Percentiles rank a stretch among this genome's conserved stretches.
These are phyloP conservation scores for Cladosporium colombiae DNA, from an alignment of 2,329 filamentous ascomycete genomes.

Conservation along the genomic window DNA sequence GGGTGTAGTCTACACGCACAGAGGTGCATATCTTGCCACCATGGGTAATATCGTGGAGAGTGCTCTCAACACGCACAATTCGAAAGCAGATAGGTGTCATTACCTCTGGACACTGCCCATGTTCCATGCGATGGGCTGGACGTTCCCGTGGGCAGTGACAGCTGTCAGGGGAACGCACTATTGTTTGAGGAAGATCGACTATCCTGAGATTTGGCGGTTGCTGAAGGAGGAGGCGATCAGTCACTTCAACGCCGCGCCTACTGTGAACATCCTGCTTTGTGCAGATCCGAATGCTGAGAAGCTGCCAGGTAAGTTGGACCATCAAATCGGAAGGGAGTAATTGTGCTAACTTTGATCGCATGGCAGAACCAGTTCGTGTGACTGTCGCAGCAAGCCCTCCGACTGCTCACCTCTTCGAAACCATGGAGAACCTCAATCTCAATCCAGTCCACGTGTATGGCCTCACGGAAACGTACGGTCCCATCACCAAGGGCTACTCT, in stretches of 20 bases:
- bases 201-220: slow-evolving; percentile 85
- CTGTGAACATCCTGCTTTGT: slow-evolving; percentile 92
- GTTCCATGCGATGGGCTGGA: slow-evolving; percentile 63
- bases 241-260: slow-evolving; percentile 94
- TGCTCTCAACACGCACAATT: slow-evolving; percentile 63
- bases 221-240: slow-evolving; percentile 85
- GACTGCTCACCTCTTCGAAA: slow-evolving; percentile 84
- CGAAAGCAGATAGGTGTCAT: slow-evolving; percentile 57
- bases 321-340: background rate
- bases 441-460: slow-evolving; percentile 93
- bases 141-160: slow-evolving; percentile 67
- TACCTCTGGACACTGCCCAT: slow-evolving; percentile 34
- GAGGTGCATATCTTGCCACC: slow-evolving; percentile 81
- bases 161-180: slow-evolving; percentile 93
- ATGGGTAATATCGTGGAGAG: slow-evolving; percentile 87
- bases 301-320: slow-evolving; percentile 61
- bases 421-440: slow-evolving; percentile 86
- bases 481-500: slow-evolving; percentile 90
- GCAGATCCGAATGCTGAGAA: slow-evolving; percentile 71
- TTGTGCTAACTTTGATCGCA: slow-evolving; percentile 40
- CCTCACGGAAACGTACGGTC: slow-evolving; percentile 84
- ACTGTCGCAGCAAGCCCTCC: slow-evolving; percentile 93
- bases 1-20: slow-evolving; percentile 88
- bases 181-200: slow-evolving; percentile 92
- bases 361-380: slow-evolving; percentile 71